Percentiles rank a stretch among this genome's conserved stretches.
These are phyloP conservation scores for Ephemerocybe angulata DNA, from an alignment of 768 basidiomycete genomes.

Conservation along the genomic window DNA sequence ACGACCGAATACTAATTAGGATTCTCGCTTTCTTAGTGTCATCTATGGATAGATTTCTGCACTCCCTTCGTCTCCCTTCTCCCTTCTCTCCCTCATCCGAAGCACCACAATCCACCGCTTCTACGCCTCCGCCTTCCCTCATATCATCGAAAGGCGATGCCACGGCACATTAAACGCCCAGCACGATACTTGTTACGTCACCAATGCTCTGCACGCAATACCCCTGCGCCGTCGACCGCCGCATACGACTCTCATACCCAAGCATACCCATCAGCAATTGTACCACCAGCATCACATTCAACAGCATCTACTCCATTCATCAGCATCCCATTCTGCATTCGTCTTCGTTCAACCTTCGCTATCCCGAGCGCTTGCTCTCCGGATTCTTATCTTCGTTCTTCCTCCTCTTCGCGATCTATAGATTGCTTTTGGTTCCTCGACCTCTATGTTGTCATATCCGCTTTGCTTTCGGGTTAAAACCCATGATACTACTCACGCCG, in stretches of 20 bases:
- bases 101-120: not conserved
- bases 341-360: not conserved
- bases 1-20: slow-evolving; percentile 1
- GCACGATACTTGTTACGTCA: slow-evolving; percentile 8
- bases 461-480: not conserved
- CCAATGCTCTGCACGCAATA: slow-evolving; percentile 7
- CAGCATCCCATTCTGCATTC: not conserved
- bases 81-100: not conserved
- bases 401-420: not conserved
- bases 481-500: not conserved
- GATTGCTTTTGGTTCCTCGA: not conserved
- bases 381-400: not conserved
- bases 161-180: not conserved
- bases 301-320: slow-evolving; percentile 9
- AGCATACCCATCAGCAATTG: not conserved
- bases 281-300: slow-evolving; percentile 9
- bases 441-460: not conserved
- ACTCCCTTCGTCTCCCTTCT: not conserved
- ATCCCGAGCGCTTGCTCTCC: not conserved
- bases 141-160: not conserved
- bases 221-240: slow-evolving; percentile 27
- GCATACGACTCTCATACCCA: slow-evolving; percentile 15
- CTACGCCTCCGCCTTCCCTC: not conserved
- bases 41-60: slow-evolving; percentile 23
- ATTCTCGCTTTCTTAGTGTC: slow-evolving; percentile 16